Conservation (phyloP, 2,329 filamentous ascomycete species). For the Pseudogymnoascus destructans region DNA sequence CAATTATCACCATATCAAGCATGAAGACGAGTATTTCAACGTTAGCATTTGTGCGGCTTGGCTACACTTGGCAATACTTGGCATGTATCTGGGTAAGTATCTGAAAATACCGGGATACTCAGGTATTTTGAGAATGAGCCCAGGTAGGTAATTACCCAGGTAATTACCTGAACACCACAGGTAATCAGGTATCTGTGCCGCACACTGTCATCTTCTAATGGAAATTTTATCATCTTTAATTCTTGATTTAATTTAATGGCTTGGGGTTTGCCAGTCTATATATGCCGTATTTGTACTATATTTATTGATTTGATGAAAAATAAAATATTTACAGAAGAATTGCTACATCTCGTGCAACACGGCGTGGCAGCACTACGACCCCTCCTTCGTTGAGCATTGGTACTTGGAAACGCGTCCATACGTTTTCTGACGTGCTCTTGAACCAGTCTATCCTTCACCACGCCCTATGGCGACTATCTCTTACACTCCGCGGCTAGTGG, state of each 20-base stretch:
- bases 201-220: conserved; percentile 4
- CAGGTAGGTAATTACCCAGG: too few relatives aligned
- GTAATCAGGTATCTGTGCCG: too few relatives aligned
- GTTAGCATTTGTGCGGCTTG: too few relatives aligned
- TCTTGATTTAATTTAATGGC: conserved; percentile 5
- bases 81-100: too few relatives aligned
- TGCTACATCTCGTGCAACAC: neutral
- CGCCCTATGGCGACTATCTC: neutral
- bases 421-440: neutral
- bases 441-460: neutral
- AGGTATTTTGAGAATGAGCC: too few relatives aligned
- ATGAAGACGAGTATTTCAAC: too few relatives aligned
- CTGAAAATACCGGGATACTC: too few relatives aligned
- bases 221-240: conserved; percentile 1
- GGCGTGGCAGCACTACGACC: neutral
- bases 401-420: neutral
- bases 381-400: neutral
- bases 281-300: neutral
- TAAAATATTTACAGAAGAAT: conserved; percentile 13
- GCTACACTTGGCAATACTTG: too few relatives aligned
- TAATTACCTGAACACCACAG: too few relatives aligned
- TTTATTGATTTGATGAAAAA: conserved; percentile 12
- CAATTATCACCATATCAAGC: too few relatives aligned
- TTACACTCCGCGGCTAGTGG: neutral
- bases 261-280: neutral